These are phyloP conservation scores for Leccinum solheimii DNA, from an alignment of 1,284 basidiomycete species.

Conservation along the genomic window DNA sequence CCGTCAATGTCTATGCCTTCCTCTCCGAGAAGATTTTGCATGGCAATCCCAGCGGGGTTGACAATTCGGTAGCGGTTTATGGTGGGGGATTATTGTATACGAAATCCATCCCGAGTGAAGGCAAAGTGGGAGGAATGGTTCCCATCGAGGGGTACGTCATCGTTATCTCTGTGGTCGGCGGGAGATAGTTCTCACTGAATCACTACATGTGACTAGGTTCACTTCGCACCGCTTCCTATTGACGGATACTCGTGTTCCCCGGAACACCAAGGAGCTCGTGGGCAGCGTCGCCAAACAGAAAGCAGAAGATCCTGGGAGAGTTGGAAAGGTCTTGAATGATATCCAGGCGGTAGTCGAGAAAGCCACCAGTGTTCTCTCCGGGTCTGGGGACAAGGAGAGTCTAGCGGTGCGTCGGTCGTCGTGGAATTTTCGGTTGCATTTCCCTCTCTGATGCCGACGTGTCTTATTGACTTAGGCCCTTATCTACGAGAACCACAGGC, in stretches of 20 bases:
- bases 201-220: constrained; percentile 44
- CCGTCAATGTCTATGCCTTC: constrained; percentile 94
- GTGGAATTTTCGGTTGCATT: neutral
- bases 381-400: constrained; percentile 33
- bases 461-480: constrained; percentile 50
- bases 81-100: constrained; percentile 95
- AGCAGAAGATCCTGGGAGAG: constrained; percentile 73
- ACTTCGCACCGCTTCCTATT: constrained; percentile 79
- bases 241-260: constrained; percentile 89
- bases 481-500: constrained; percentile 87
- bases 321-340: constrained; percentile 69
- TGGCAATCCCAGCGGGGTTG: constrained; percentile 96
- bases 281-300: constrained; percentile 83
- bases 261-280: constrained; percentile 95
- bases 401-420: constrained; percentile 54
- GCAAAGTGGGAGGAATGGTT: constrained; percentile 79
- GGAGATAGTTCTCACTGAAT: constrained; percentile 24
- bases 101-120: constrained; percentile 65
- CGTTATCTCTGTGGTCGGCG: constrained; percentile 4
- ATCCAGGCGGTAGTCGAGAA: constrained; percentile 85
- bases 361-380: constrained; percentile 73
- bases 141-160: constrained; percentile 75
- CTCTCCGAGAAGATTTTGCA: constrained; percentile 95
- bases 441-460: constrained; percentile 1
- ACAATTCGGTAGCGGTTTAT: constrained; percentile 92